Evolutionary conservation across 129 eudicot species (phyloP).

Genomic region (Oenanthe sinensis): DNA sequence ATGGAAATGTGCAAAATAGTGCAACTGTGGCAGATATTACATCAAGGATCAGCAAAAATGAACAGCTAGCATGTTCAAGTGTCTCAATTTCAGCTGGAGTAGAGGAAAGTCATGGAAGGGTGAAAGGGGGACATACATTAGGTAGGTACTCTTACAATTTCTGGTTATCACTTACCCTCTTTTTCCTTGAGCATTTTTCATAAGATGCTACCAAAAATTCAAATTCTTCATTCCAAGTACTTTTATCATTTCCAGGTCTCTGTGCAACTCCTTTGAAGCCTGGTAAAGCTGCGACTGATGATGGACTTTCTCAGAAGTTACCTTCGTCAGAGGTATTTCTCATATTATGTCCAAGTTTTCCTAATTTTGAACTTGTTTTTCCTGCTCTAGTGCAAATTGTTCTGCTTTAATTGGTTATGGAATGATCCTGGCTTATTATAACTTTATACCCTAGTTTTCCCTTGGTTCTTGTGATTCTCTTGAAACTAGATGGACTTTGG

Average conservation of each 20-base stretch:
- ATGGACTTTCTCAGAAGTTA: constrained; percentile 23
- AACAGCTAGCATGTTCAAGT: constrained; percentile 16
- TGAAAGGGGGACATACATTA: constrained; percentile 11
- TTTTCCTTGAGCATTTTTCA: background rate
- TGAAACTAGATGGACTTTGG: background rate
- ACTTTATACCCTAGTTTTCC: background rate
- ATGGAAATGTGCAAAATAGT: constrained; percentile 20
- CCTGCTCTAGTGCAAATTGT: background rate
- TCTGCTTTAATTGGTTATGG: background rate
- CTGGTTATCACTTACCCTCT: background rate
- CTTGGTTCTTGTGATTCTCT: background rate
- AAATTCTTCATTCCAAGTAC: background rate
- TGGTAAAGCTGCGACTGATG: constrained; percentile 25
- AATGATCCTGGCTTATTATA: background rate
- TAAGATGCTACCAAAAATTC: background rate
- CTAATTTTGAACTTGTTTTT: background rate
- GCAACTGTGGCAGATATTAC: constrained; percentile 17
- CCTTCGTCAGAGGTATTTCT: constrained; percentile 27
- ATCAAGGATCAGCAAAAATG: constrained; percentile 24
- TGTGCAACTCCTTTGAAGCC: constrained; percentile 20
- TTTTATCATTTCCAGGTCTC: constrained; percentile 16
- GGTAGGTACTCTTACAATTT: constrained; percentile 12
- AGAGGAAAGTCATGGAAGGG: constrained; percentile 20
- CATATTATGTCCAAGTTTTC: background rate
- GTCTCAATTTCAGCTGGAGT: constrained; percentile 12